A percentile compares a stretch with the other conserved stretches of the same genome.
Conservation (phyloP, 306 rosid species). For the Quillaja saponaria region DNA sequence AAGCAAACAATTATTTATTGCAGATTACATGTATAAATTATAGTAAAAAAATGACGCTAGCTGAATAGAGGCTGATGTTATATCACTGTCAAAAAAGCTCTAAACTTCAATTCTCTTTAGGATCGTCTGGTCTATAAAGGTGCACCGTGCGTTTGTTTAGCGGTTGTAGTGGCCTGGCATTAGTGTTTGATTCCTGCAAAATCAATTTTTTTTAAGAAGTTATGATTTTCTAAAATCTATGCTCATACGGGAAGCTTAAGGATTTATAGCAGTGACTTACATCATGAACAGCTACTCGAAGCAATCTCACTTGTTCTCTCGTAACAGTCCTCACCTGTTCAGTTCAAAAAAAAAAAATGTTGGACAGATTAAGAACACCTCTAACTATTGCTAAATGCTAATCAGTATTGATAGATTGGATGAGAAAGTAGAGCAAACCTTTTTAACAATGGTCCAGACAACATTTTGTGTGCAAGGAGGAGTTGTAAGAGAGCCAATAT, state of each 20-base stretch:
- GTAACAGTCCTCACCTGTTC: slow-evolving; percentile 55
- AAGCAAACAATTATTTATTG: too few species aligned
- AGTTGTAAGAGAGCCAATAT: slow-evolving; percentile 67
- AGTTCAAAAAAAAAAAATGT: too few species aligned
- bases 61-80: too few species aligned
- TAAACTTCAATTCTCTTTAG: slow-evolving; percentile 12
- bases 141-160: slow-evolving; percentile 47
- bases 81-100: too few species aligned
- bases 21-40: too few species aligned
- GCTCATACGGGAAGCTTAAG: neutral
- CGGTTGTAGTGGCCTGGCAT: slow-evolving; percentile 74
- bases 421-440: slow-evolving; percentile 24
- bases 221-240: too few species aligned
- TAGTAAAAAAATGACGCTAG: too few species aligned
- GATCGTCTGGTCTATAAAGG: slow-evolving; percentile 30
- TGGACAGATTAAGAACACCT: too few species aligned
- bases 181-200: slow-evolving; percentile 57
- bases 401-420: neutral
- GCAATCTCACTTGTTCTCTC: slow-evolving; percentile 45
- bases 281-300: slow-evolving; percentile 70
- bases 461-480: slow-evolving; percentile 76
- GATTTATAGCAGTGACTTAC: slow-evolving; percentile 55
- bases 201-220: neutral
- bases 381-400: too few species aligned
- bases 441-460: slow-evolving; percentile 50